These are phyloP conservation scores for Chlorella sp. DNA, from an alignment of 139 green algal genomes.

Conservation along the genomic window DNA sequence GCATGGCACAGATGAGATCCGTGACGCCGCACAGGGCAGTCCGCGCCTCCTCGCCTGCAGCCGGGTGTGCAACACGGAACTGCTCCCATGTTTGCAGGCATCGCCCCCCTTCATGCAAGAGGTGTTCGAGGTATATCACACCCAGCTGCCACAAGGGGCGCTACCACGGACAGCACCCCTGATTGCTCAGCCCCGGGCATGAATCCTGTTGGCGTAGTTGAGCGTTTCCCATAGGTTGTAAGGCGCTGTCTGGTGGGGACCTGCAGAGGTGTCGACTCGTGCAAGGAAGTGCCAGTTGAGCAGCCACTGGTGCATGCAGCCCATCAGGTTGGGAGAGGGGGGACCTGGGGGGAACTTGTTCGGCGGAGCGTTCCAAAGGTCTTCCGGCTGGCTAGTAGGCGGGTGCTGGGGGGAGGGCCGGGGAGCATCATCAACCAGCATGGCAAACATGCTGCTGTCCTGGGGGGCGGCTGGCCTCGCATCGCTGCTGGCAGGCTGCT, in stretches of 20 bases:
- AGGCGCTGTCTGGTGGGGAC: not conserved
- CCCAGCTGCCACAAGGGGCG: not conserved
- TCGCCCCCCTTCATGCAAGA: not conserved
- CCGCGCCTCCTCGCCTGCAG: not conserved
- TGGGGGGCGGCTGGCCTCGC: not conserved
- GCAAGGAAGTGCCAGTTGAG: not conserved
- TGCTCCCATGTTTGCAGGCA: not conserved
- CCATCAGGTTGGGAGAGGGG: not conserved
- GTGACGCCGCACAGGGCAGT: not conserved
- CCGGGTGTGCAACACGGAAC: not conserved
- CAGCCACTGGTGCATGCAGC: not conserved
- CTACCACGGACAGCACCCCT: not conserved
- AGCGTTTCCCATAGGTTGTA: not conserved
- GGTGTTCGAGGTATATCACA: not conserved
- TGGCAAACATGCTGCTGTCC: not conserved
- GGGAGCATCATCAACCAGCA: not conserved
- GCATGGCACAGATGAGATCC: not conserved
- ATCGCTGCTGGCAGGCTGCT: not conserved
- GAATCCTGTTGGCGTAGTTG: not conserved
- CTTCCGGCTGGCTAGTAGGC: not conserved
- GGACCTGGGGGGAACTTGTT: not conserved
- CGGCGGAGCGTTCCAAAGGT: not conserved
- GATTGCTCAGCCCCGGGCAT: not conserved
- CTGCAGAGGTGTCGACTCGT: not conserved
- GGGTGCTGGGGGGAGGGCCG: not conserved